These are phyloP conservation scores for Aureoboletus auriporus DNA, from an alignment of 768 basidiomycete species.

Conservation along the genomic window DNA sequence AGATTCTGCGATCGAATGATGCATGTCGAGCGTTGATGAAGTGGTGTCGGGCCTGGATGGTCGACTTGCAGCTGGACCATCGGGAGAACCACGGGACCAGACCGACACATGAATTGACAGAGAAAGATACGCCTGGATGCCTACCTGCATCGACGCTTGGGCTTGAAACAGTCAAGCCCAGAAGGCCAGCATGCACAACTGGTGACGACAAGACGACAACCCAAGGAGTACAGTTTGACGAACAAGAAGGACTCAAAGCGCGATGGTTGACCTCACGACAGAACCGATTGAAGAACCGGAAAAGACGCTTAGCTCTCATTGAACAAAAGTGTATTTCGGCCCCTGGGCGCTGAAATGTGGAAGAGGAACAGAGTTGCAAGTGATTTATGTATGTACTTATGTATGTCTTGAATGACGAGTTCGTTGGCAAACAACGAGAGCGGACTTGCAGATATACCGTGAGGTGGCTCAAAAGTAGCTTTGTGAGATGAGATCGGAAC, in stretches of 20 bases:
- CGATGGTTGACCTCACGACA: slow-evolving; percentile 8
- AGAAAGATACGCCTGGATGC: not conserved
- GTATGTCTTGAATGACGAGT: no score
- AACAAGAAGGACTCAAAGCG: slow-evolving; percentile 8
- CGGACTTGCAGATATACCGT: no score
- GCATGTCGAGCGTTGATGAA: slow-evolving; percentile 2
- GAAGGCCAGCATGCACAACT: not conserved
- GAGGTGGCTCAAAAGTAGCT: no score
- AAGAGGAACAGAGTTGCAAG: no score
- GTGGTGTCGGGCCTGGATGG: slow-evolving; percentile 8
- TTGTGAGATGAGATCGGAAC: no score
- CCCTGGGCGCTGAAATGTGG: not conserved
- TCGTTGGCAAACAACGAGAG: no score
- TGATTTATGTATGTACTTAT: no score
- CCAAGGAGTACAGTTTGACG: not conserved
- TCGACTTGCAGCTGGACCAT: not conserved
- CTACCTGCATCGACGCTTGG: not conserved
- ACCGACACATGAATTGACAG: not conserved
- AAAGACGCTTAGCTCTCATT: not conserved
- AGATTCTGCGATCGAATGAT: slow-evolving; percentile 5
- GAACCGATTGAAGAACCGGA: not conserved
- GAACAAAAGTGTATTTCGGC: not conserved
- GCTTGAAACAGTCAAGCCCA: not conserved
- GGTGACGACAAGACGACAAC: not conserved
- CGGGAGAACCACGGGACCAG: not conserved